Base-by-base conservation (phyloP, 306 rosid genomes). In the Rosa multiflora region DNA sequence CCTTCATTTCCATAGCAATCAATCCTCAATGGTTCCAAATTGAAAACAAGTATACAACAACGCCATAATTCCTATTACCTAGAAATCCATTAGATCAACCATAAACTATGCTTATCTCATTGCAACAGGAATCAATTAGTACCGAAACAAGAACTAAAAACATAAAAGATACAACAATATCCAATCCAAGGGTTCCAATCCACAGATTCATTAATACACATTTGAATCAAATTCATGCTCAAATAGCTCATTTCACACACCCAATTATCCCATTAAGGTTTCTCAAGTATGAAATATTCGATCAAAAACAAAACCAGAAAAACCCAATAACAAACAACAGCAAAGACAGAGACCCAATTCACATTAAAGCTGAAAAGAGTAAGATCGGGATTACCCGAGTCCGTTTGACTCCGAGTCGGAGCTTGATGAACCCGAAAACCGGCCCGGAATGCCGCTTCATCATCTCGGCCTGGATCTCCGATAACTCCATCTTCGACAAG, bases 391-490 rank as follows among this genome's bases (percentile, higher is more conserved):
- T 84, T 37, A 92, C 99, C 89, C 76, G 87, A 77, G 83, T 85
- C 59, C 97, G 90, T 51, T 49, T 93, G 82, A 62, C 75, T 29
- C 98, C 98, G 1, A 87, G 32, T 2, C 89, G 92, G 85, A 94
- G 97, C 86, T 94, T 94, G 63, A 92, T 92, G 79, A 94, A 94
- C 70, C 97, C 99, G 53, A 92, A 70, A 17, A 74, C 78, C 1
- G 97, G 94, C 37, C 98, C 97, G 5, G 83, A 5, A 11, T 91
- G 95, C 18, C 78, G 90, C 74, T 92, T 91, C 76, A 44, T 83
- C 91, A 91, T 85, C 92, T 88, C 91, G 0, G 92, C 93, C 85
- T 88, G 95, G 83, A 94, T 94, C 90, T 90, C 87, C 32, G 97
- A 39, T 21, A 78, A 5, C 70, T 91, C 94, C 94, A 94, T 78